phyloP scores from a whole-genome alignment of 2,329 filamentous ascomycete species.

The Neodidymelliopsis sp. region DNA sequence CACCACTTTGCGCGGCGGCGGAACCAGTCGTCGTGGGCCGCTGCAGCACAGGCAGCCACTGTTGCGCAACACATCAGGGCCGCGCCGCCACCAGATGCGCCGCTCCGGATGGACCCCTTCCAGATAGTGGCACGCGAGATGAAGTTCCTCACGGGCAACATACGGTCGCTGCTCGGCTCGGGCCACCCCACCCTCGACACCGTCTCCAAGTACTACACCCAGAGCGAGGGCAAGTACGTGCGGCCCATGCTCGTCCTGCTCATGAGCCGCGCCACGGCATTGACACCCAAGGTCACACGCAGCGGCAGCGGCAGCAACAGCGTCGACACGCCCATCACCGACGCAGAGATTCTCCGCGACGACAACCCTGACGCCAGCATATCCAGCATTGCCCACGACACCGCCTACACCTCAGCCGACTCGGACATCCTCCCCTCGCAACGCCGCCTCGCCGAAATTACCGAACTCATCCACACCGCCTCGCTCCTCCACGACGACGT shows the following conservation, averaged over 20 bases:
- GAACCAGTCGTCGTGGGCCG: constrained; percentile 74
- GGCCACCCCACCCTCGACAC: constrained; percentile 94
- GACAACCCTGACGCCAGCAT: constrained; percentile 67
- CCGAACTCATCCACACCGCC: constrained; percentile 95
- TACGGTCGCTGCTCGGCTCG: constrained; percentile 89
- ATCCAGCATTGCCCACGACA: constrained; percentile 56
- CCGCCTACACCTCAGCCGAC: constrained; percentile 55
- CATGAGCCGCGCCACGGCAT: constrained; percentile 92
- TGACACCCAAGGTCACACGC: constrained; percentile 67
- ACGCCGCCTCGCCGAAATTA: constrained; percentile 91
- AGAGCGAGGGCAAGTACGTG: constrained; percentile 95
- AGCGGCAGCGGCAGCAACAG: constrained; percentile 22
- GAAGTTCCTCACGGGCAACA: constrained; percentile 93
- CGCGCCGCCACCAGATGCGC: constrained; percentile 65
- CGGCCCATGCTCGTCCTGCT: constrained; percentile 92
- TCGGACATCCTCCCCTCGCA: constrained; percentile 89
- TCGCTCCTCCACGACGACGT: constrained; percentile 98
- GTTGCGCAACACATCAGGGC: constrained; percentile 73
- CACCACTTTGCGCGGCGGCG: constrained; percentile 53
- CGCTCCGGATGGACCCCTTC: constrained; percentile 84
- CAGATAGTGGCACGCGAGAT: constrained; percentile 94
- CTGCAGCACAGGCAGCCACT: constrained; percentile 64
- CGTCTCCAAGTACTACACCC: constrained; percentile 97
- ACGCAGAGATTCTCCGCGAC: constrained; percentile 73
- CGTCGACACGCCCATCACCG: constrained; percentile 68